Percentiles rank a stretch among this genome's conserved stretches.
These are phyloP conservation scores for Trichoderma breve DNA, from an alignment of 2,329 filamentous ascomycete genomes.

Conservation along the genomic window DNA sequence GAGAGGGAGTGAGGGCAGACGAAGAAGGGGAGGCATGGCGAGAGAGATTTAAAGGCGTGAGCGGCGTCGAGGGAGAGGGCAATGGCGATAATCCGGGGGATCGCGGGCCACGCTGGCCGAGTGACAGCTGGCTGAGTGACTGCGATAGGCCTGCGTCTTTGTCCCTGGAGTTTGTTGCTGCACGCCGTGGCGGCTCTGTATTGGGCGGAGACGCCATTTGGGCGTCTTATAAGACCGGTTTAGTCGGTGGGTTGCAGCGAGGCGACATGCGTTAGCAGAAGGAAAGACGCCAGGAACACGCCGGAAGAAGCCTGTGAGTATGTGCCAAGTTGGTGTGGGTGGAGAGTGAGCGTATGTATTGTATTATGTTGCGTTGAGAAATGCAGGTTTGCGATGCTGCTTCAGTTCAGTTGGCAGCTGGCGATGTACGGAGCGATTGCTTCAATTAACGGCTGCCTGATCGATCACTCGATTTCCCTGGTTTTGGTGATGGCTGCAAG, in stretches of 20 bases:
- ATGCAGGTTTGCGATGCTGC: neutral
- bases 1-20: constrained; percentile 37
- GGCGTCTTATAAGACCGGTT: constrained; percentile 16
- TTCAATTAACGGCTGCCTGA: neutral
- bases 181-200: constrained; percentile 34
- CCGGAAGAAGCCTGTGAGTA: neutral
- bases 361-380: neutral
- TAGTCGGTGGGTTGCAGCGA: constrained; percentile 8
- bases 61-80: constrained; percentile 23
- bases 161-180: constrained; percentile 30
- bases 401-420: neutral
- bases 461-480: neutral
- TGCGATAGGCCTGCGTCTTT: constrained; percentile 38
- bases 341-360: neutral
- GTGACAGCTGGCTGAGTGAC: constrained; percentile 46
- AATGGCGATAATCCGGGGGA: constrained; percentile 30
- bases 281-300: constrained; percentile 6
- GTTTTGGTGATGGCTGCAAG: neutral
- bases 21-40: constrained; percentile 43
- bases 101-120: constrained; percentile 33
- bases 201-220: constrained; percentile 31
- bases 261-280: neutral
- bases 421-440: neutral
- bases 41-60: constrained; percentile 38
- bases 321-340: neutral